A percentile compares a stretch with the other conserved stretches of the same genome.
These are phyloP conservation scores for Porcisia deanei DNA, from an alignment of 208 protist genomes.

Conservation along the genomic window DNA sequence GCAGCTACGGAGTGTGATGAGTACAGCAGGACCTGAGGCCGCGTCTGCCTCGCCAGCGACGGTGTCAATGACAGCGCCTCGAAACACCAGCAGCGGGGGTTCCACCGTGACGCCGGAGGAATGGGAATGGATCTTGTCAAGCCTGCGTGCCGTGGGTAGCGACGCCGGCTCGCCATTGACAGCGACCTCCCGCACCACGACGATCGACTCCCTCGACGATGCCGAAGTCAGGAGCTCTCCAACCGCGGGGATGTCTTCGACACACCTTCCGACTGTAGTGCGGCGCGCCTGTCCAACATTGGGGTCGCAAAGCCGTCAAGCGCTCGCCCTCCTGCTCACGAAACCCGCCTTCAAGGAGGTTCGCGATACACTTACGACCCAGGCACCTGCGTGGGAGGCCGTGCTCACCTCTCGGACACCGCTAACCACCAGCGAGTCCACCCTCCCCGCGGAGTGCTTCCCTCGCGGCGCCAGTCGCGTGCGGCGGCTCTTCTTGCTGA, in stretches of 20 bases:
- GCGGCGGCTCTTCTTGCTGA: conserved; percentile 57
- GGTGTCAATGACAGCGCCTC: neutral
- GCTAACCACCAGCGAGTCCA: conserved; percentile 33
- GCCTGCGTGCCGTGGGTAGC: conserved; percentile 15
- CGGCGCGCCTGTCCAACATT: conserved; percentile 28
- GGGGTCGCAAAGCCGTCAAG: conserved; percentile 32
- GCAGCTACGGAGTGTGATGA: conserved; percentile 86
- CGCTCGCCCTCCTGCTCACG: conserved; percentile 47
- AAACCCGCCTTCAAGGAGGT: conserved; percentile 69
- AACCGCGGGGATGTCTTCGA: neutral
- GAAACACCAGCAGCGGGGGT: conserved; percentile 2
- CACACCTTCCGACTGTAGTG: conserved; percentile 31
- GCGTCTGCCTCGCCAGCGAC: neutral
- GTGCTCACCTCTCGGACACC: conserved; percentile 57
- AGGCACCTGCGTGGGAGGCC: conserved; percentile 44
- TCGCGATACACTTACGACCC: conserved; percentile 50
- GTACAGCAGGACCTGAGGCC: neutral
- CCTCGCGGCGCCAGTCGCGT: conserved; percentile 31
- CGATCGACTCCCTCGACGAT: neutral
- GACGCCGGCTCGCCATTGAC: neutral
- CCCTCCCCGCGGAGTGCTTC: conserved; percentile 46
- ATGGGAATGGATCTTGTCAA: conserved; percentile 60
- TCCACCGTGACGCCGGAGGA: conserved; percentile 54
- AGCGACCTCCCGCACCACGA: neutral
- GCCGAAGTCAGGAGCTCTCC: neutral